Percentiles rank a stretch among this genome's conserved stretches.
Evolutionary conservation across 257 asterid genomes (phyloP).

Genomic region (Fraxinus americana): DNA sequence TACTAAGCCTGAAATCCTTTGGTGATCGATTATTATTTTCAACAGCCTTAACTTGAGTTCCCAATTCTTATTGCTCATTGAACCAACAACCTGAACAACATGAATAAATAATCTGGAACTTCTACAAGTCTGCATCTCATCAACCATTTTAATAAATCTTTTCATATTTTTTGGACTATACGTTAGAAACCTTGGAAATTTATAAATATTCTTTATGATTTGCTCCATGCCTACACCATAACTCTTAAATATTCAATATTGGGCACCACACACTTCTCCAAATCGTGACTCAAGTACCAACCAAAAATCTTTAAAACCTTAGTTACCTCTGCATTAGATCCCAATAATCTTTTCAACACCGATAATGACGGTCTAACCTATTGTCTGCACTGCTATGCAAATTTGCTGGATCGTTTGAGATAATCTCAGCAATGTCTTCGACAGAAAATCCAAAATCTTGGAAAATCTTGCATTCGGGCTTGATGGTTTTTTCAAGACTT

Average conservation of each 20-base stretch:
- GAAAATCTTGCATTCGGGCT: conserved; percentile 12
- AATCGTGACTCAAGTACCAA: conserved; percentile 14
- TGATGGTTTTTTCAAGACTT: conserved; percentile 14
- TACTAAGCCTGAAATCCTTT: too few species aligned
- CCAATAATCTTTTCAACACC: conserved; percentile 22
- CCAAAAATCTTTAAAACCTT: conserved; percentile 13
- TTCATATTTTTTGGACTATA: conserved; percentile 23
- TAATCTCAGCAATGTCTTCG: conserved; percentile 16
- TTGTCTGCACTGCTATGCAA: conserved; percentile 14
- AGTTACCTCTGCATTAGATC: conserved; percentile 22
- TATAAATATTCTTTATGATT: neutral
- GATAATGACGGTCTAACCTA: conserved; percentile 18
- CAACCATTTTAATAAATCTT: conserved; percentile 15
- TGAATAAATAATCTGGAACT: too few species aligned
- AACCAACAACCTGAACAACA: neutral
- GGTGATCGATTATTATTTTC: too few species aligned
- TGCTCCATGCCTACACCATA: conserved; percentile 23
- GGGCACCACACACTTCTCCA: conserved; percentile 26
- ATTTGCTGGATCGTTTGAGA: conserved; percentile 20
- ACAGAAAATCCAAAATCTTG: conserved; percentile 26
- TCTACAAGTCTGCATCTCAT: neutral
- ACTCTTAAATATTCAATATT: conserved; percentile 25
- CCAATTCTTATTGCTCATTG: neutral
- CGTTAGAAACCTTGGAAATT: conserved; percentile 27
- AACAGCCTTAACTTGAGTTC: neutral